Base-by-base conservation (phyloP, 2,329 filamentous ascomycete genomes). In the Atkinsonella texensis region DNA sequence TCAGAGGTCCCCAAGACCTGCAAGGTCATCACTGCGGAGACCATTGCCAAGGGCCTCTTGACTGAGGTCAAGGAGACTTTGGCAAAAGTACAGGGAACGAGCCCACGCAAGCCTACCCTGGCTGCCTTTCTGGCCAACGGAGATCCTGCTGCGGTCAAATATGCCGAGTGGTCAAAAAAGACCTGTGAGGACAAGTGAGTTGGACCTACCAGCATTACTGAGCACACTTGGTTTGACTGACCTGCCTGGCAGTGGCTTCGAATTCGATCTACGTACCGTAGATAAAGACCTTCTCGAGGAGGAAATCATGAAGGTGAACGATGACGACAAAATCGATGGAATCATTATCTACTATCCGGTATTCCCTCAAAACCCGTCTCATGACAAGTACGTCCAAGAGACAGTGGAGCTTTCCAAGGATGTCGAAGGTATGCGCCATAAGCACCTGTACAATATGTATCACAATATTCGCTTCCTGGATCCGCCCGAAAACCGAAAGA, bases 291-390 rank as follows among this genome's bases (percentile, higher is more conserved):
- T 83, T 46, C 85, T 97, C 56, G 93, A 98, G 74, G 88, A 95
- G 60, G 83, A 84, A 58, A 85, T 98, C 63, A 79, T 91, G 59
- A 77, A 79, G 58, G 91, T 91, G 64, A 98, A 98, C 69, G 73
- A 79, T 33, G 88, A 97, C 68, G 65, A 77, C 52, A 64, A 70
- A 15, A 81, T 96, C 56, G 87, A 95, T 69, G 91, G 80, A 60
- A 95, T 96, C 64, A 94, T 98, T 58, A 87, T 98, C 65, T 98
- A 98, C 77, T 98, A 97, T 69, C 93, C 93, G 52, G 94, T 98
- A 70, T 97, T 96, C 68, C 76, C 77, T 15, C 73, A 74, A 69
- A 86, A 89, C 72, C 85, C 84, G 49, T 79, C 81, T 31, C 89
- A 95, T 69, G 93, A 98, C 70, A 86, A 87, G 68, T 97, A 97